Evolutionary conservation across 306 rosid genomes (phyloP).

Genomic region (Herpetospermum pedunculosum): DNA sequence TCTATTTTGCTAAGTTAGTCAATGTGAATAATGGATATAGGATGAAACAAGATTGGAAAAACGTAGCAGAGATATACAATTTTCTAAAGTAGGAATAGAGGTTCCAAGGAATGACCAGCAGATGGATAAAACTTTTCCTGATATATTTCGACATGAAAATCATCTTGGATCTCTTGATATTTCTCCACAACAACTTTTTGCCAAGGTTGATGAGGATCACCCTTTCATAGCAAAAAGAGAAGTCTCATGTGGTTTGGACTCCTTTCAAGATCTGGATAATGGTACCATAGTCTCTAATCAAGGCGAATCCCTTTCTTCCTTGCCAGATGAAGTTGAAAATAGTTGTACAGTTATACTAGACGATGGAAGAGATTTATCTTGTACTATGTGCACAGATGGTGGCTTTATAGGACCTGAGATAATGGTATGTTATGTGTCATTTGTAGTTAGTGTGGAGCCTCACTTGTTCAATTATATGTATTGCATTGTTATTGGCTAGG

Average conservation of each 20-base stretch:
- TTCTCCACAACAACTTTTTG: conserved; percentile 13
- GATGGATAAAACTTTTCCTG: conserved; percentile 12
- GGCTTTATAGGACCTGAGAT: conserved; percentile 13
- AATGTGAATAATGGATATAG: conserved; percentile 20
- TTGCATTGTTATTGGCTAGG: neutral
- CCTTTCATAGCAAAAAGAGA: conserved; percentile 16
- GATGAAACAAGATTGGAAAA: conserved; percentile 54
- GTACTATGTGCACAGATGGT: conserved; percentile 8
- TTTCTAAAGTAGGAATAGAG: conserved; percentile 48
- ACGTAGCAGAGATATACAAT: conserved; percentile 41
- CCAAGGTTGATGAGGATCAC: conserved; percentile 20
- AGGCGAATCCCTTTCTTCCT: conserved; percentile 11
- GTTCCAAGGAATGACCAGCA: conserved; percentile 21
- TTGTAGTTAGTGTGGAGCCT: conserved; percentile 1
- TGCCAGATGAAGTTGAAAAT: conserved; percentile 3
- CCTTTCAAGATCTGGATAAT: conserved; percentile 18
- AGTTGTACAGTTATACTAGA: conserved; percentile 9
- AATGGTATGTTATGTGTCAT: conserved; percentile 28
- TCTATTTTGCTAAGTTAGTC: neutral
- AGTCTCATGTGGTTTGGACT: conserved; percentile 17
- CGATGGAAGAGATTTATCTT: conserved; percentile 14
- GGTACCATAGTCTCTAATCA: conserved; percentile 10
- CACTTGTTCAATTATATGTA: neutral
- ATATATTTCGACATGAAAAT: conserved; percentile 7
- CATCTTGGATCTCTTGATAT: conserved; percentile 28